These are phyloP conservation scores for Gossypium sturtianum DNA, from an alignment of 345 rosid genomes.

Conservation along the genomic window DNA sequence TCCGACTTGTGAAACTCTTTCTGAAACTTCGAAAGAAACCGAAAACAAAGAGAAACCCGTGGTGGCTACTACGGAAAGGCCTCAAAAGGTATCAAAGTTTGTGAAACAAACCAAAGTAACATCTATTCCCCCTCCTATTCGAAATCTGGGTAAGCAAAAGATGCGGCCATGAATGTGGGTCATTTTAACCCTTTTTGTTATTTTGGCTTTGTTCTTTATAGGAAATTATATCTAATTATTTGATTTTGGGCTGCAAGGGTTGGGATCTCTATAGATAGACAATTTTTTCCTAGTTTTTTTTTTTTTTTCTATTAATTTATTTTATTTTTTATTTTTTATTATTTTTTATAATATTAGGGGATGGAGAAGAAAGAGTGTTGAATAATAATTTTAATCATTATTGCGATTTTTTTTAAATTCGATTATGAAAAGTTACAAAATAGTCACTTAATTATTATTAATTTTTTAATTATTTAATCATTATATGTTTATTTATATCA, in stretches of 20 bases:
- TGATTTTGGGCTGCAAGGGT: not conserved
- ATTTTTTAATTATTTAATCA: too few species aligned
- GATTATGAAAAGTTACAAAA: too few species aligned
- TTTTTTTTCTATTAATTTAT: too few species aligned
- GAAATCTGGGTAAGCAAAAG: not conserved
- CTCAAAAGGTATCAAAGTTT: not conserved
- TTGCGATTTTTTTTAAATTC: too few species aligned
- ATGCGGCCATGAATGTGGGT: not conserved
- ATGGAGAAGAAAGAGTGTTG: too few species aligned
- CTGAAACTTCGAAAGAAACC: not conserved
- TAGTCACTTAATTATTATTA: too few species aligned
- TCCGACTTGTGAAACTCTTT: not conserved
- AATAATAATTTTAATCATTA: too few species aligned
- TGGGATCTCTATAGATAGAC: too few species aligned
- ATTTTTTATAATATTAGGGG: too few species aligned
- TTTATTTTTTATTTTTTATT: too few species aligned
- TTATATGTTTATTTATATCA: too few species aligned
- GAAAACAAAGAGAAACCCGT: not conserved
- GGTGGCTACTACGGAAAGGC: not conserved
- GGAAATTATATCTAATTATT: not conserved
- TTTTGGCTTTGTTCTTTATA: not conserved
- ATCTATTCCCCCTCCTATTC: not conserved
- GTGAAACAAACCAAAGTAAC: not conserved
- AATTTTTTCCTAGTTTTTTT: too few species aligned
- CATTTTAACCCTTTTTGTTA: not conserved